A percentile compares a stretch with the other conserved stretches of the same genome.
Evolutionary conservation across 352 stramenopile species (phyloP).

Genomic region (Phytophthora hybrid): DNA sequence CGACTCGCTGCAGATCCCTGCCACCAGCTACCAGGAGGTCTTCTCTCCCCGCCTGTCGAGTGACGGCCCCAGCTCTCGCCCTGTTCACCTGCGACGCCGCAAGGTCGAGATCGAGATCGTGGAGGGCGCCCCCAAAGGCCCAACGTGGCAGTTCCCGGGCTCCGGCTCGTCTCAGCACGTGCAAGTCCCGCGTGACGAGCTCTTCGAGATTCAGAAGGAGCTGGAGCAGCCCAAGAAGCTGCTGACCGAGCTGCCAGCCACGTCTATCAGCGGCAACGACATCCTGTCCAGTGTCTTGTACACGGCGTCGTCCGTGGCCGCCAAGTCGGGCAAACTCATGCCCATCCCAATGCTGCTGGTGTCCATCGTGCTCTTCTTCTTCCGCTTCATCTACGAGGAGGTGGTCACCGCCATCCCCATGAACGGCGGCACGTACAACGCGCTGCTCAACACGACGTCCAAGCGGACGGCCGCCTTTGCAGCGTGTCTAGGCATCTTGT

Average conservation of each 20-base stretch:
- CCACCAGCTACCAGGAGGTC: constrained; percentile 22
- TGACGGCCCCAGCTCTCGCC: constrained; percentile 21
- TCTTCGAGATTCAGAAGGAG: constrained; percentile 46
- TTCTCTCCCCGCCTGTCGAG: constrained; percentile 20
- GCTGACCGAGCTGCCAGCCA: constrained; percentile 77
- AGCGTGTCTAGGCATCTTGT: constrained; percentile 84
- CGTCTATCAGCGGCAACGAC: constrained; percentile 90
- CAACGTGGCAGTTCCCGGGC: constrained; percentile 54
- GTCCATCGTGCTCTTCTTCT: constrained; percentile 60
- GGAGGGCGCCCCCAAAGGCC: constrained; percentile 35
- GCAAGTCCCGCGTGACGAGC: constrained; percentile 43
- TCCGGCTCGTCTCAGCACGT: constrained; percentile 47
- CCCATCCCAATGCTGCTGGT: constrained; percentile 83
- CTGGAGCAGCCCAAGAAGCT: constrained; percentile 43
- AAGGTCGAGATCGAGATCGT: constrained; percentile 62
- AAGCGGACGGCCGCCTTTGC: constrained; percentile 88
- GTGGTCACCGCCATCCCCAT: constrained; percentile 88
- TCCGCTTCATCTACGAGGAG: constrained; percentile 80
- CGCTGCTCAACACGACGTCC: constrained; percentile 89
- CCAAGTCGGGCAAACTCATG: constrained; percentile 79
- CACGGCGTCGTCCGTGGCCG: constrained; percentile 46
- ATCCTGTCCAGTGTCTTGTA: constrained; percentile 91
- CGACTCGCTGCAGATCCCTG: constrained; percentile 23
- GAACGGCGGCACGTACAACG: constrained; percentile 93
- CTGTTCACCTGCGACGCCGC: constrained; percentile 44